phyloP scores from a whole-genome alignment of 1,139 yeast species.

The Saccharomycopsis phalli region DNA sequence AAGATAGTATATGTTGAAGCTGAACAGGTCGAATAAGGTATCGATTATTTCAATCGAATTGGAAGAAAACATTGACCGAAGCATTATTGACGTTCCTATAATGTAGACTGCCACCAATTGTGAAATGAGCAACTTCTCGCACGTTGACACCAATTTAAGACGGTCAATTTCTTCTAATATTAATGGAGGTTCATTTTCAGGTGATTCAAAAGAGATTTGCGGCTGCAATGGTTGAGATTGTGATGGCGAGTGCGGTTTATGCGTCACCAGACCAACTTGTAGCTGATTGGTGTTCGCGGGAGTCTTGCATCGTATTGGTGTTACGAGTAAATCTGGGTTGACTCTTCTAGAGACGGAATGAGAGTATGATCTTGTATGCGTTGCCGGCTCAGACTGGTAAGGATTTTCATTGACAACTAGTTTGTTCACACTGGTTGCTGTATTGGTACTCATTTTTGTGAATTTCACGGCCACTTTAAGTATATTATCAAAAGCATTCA shows the following conservation, averaged over 20 bases:
- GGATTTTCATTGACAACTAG: conserved; percentile 7
- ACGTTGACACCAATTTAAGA: conserved; percentile 5
- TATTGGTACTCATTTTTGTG: not conserved
- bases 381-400: not conserved
- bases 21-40: conserved; percentile 5
- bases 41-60: conserved; percentile 14
- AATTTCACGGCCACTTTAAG: not conserved
- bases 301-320: too few species aligned
- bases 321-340: not conserved
- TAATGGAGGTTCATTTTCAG: too few species aligned
- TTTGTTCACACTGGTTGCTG: not conserved
- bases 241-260: too few species aligned
- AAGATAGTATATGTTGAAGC: conserved; percentile 11
- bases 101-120: conserved; percentile 13
- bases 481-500: conserved; percentile 12
- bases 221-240: too few species aligned
- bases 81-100: conserved; percentile 16
- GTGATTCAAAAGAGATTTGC: too few species aligned
- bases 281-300: too few species aligned
- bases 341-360: not conserved
- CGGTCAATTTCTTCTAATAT: conserved; percentile 2
- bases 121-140: conserved; percentile 12
- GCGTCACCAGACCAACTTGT: too few species aligned
- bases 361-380: not conserved
- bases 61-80: conserved; percentile 11